A percentile compares a stretch with the other conserved stretches of the same genome.
phyloP scores from a whole-genome alignment of 306 rosid species.

The Abrus pulchellus region DNA sequence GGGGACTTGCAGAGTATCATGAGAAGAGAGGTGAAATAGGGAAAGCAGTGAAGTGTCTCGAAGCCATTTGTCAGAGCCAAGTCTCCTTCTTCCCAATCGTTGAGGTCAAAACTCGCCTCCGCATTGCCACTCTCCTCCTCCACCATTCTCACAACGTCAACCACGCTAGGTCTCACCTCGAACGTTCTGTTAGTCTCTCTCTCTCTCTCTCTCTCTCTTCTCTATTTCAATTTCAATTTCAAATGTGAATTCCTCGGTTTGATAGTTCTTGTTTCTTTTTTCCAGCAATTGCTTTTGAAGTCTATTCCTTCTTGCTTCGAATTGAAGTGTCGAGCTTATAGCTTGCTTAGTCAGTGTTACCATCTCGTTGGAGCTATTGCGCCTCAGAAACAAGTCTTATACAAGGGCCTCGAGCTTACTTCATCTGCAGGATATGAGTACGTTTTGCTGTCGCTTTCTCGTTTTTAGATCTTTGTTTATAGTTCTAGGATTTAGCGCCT shows the following conservation, averaged over 20 bases:
- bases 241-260: background rate
- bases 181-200: slow-evolving; percentile 70
- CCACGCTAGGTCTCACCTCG: slow-evolving; percentile 91
- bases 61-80: slow-evolving; percentile 87
- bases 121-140: slow-evolving; percentile 86
- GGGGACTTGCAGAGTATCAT: slow-evolving; percentile 85
- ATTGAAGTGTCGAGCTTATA: slow-evolving; percentile 86
- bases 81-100: slow-evolving; percentile 89
- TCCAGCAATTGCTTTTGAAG: slow-evolving; percentile 79
- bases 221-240: background rate
- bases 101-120: slow-evolving; percentile 94
- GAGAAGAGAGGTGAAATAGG: slow-evolving; percentile 78
- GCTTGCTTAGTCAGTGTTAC: slow-evolving; percentile 92
- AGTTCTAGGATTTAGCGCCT: no score
- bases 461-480: background rate
- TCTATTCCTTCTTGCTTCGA: slow-evolving; percentile 90
- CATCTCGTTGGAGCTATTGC: slow-evolving; percentile 91
- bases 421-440: slow-evolving; percentile 72
- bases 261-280: background rate
- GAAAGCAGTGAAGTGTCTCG: slow-evolving; percentile 87
- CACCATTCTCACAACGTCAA: slow-evolving; percentile 83
- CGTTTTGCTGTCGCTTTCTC: slow-evolving; percentile 33
- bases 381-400: slow-evolving; percentile 81
- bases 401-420: slow-evolving; percentile 83
- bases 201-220: background rate